These are phyloP conservation scores for Apiospora rasikravindrae DNA, from an alignment of 2,329 filamentous ascomycete genomes.

Conservation along the genomic window DNA sequence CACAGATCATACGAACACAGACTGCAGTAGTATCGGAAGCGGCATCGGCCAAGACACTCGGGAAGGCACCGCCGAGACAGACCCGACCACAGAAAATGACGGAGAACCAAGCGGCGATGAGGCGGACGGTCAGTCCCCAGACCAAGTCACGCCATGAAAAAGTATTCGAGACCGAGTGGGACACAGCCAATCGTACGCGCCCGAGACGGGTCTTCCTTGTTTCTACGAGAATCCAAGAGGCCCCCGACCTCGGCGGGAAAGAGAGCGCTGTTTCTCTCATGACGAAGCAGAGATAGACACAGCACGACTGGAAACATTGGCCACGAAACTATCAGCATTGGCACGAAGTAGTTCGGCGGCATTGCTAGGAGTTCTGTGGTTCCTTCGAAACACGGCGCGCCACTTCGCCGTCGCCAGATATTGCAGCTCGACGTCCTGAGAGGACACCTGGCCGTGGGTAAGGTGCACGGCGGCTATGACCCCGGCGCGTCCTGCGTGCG, in stretches of 20 bases:
- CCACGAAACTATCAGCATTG: constrained; percentile 9
- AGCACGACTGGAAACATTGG: constrained; percentile 16
- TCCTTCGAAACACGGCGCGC: constrained; percentile 15
- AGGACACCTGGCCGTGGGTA: neutral
- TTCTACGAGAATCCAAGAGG: neutral
- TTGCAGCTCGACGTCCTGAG: neutral
- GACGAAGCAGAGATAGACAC: neutral
- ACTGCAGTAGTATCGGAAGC: constrained; percentile 10
- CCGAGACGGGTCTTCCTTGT: neutral
- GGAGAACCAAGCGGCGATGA: constrained; percentile 12
- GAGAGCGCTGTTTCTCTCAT: neutral
- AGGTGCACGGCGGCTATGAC: neutral
- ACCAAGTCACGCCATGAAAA: neutral
- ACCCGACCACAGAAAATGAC: neutral
- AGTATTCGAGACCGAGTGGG: neutral
- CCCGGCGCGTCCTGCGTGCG: constrained; percentile 16
- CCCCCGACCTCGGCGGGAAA: neutral
- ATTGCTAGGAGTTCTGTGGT: constrained; percentile 6
- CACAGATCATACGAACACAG: constrained; percentile 9
- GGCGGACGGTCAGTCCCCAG: neutral
- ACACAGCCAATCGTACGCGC: constrained; percentile 4
- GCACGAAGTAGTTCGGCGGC: neutral
- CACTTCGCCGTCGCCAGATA: constrained; percentile 12
- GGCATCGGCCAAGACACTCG: constrained; percentile 5
- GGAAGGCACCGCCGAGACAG: constrained; percentile 7